These are phyloP conservation scores for Lactarius evosmus DNA, from an alignment of 768 basidiomycete genomes.

Conservation along the genomic window DNA sequence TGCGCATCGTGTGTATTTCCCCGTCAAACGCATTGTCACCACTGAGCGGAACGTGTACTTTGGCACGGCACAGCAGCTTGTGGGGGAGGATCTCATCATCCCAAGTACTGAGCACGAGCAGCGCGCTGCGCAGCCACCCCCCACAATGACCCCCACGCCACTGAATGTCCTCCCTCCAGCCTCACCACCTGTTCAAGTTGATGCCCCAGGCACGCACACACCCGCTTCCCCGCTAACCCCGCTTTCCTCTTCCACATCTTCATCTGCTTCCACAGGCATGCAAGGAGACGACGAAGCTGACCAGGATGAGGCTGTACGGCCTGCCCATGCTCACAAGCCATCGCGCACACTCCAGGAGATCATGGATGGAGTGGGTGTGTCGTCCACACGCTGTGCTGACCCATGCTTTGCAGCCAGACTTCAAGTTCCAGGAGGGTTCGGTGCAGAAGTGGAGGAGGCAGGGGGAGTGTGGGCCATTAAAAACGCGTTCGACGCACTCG, in stretches of 20 bases:
- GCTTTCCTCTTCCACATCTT: too few species aligned
- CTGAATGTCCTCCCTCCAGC: not conserved
- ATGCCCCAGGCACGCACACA: not conserved
- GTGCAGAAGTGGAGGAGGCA: not conserved
- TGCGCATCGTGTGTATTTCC: conserved; percentile 1
- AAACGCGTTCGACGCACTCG: not conserved
- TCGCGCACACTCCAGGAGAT: not conserved
- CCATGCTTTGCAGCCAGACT: not conserved
- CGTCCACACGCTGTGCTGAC: not conserved
- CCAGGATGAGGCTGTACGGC: not conserved
- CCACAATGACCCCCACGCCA: not conserved
- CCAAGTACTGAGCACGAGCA: not conserved
- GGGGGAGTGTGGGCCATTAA: not conserved
- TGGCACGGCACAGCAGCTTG: not conserved
- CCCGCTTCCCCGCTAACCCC: not conserved
- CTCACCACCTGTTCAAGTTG: not conserved
- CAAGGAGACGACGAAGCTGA: too few species aligned
- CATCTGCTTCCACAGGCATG: too few species aligned
- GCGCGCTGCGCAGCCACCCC: not conserved
- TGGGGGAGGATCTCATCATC: not conserved
- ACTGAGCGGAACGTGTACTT: conserved; percentile 3
- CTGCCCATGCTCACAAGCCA: not conserved
- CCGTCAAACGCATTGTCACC: not conserved
- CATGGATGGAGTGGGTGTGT: not conserved
- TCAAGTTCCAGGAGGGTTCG: not conserved